These are phyloP conservation scores for Boletus reticuloceps DNA, from an alignment of 768 basidiomycete genomes.

Conservation along the genomic window DNA sequence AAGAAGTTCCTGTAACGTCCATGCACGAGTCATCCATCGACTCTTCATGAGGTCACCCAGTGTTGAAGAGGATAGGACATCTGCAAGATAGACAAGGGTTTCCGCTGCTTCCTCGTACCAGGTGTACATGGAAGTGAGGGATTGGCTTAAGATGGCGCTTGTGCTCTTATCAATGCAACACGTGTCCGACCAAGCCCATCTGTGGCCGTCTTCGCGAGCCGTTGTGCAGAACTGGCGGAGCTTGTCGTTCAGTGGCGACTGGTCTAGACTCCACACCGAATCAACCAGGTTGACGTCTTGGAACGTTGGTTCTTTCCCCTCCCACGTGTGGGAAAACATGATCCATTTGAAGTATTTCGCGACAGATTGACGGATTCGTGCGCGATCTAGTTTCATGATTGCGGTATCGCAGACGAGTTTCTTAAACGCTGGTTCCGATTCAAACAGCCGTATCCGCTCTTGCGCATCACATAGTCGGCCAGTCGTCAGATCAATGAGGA, in stretches of 20 bases:
- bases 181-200: background rate
- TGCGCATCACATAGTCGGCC: background rate
- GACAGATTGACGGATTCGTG: background rate
- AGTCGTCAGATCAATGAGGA: background rate
- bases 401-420: background rate
- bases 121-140: background rate
- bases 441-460: background rate
- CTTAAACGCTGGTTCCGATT: background rate
- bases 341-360: background rate
- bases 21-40: slow-evolving; percentile 9
- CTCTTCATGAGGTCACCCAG: background rate
- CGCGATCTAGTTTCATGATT: background rate
- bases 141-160: background rate
- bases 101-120: background rate
- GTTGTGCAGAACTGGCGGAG: background rate
- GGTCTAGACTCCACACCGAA: background rate
- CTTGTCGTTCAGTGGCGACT: background rate
- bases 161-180: background rate
- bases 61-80: background rate
- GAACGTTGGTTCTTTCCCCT: background rate
- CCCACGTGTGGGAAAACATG: background rate
- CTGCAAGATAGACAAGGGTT: background rate
- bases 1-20: slow-evolving; percentile 14
- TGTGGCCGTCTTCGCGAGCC: background rate
- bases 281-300: background rate